phyloP scores from a whole-genome alignment of 2,329 filamentous ascomycete genomes.

The Leptographium wingfieldii region DNA sequence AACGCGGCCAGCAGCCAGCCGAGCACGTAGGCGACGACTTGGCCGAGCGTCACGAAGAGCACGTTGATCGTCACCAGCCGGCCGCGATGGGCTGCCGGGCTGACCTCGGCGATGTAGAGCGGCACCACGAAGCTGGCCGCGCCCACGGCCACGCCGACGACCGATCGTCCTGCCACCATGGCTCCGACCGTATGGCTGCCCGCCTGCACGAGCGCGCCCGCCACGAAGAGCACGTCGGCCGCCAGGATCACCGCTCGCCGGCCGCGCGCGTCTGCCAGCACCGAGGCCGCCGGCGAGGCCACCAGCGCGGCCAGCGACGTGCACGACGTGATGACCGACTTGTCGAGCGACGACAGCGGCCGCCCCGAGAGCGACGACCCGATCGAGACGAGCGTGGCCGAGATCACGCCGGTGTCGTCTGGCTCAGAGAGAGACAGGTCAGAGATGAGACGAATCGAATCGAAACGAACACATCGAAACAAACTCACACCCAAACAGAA shows the following conservation, averaged over 20 bases:
- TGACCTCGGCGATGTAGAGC: constrained; percentile 77
- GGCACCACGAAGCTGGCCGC: constrained; percentile 73
- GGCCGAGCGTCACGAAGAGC: constrained; percentile 75
- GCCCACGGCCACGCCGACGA: constrained; percentile 63
- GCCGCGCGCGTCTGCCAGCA: constrained; percentile 50
- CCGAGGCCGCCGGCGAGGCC: constrained; percentile 49
- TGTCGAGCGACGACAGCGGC: constrained; percentile 49
- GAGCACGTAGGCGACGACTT: constrained; percentile 76
- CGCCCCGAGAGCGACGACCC: constrained; percentile 44
- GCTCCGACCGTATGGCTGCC: constrained; percentile 38
- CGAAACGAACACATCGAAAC: not conserved
- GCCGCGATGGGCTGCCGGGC: constrained; percentile 64
- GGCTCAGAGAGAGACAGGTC: not conserved
- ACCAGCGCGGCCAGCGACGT: constrained; percentile 55
- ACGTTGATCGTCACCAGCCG: constrained; percentile 70
- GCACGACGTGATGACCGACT: constrained; percentile 57
- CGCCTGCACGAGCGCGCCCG: constrained; percentile 56
- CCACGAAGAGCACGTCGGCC: constrained; percentile 54
- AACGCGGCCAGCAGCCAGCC: constrained; percentile 62
- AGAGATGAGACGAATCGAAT: constrained; percentile 2
- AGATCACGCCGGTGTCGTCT: constrained; percentile 60
- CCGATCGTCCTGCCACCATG: constrained; percentile 56
- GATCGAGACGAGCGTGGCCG: constrained; percentile 53
- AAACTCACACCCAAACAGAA: constrained; percentile 52
- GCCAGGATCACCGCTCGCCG: constrained; percentile 50